Evolutionary conservation across 75 land plant genomes (phyloP).

Genomic region (Pinus tabuliformis): DNA sequence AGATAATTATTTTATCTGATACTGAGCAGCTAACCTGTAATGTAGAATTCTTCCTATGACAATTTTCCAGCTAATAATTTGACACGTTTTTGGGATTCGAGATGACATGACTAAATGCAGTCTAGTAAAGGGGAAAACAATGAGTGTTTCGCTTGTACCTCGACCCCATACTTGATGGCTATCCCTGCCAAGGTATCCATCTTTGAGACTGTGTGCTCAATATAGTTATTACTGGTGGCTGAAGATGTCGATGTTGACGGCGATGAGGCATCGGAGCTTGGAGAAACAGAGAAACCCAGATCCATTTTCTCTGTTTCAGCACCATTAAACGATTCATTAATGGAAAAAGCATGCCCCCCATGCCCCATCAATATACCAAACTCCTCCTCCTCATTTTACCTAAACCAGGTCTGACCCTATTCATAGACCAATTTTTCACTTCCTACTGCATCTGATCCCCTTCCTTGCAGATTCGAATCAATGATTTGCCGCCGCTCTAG

Average conservation of each 20-base stretch:
- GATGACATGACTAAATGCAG: too few relatives aligned
- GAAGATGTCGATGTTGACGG: constrained; percentile 8
- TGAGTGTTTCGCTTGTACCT: constrained; percentile 33
- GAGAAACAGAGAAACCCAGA: not conserved
- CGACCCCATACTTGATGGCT: constrained; percentile 85
- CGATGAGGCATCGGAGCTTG: not conserved
- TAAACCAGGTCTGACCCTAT: too few relatives aligned
- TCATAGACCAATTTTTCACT: not conserved
- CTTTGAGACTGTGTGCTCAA: constrained; percentile 61
- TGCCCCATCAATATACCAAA: constrained; percentile 4
- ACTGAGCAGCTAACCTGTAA: not conserved
- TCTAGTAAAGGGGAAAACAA: not conserved
- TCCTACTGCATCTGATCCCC: not conserved
- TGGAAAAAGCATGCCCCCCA: not conserved
- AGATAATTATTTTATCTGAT: not conserved
- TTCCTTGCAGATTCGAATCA: not conserved
- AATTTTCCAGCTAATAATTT: not conserved
- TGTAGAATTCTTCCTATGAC: too few relatives aligned
- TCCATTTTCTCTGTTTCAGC: not conserved
- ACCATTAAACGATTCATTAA: not conserved
- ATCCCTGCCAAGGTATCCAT: constrained; percentile 80
- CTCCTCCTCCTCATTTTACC: not conserved
- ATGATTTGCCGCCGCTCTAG: too few relatives aligned
- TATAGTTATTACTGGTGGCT: constrained; percentile 15
- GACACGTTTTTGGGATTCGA: not conserved